Evolutionary conservation across 1,284 basidiomycete species (phyloP), one percentile per base, ranked within the genome.

Genomic region (Agroathelia rolfsii): DNA sequence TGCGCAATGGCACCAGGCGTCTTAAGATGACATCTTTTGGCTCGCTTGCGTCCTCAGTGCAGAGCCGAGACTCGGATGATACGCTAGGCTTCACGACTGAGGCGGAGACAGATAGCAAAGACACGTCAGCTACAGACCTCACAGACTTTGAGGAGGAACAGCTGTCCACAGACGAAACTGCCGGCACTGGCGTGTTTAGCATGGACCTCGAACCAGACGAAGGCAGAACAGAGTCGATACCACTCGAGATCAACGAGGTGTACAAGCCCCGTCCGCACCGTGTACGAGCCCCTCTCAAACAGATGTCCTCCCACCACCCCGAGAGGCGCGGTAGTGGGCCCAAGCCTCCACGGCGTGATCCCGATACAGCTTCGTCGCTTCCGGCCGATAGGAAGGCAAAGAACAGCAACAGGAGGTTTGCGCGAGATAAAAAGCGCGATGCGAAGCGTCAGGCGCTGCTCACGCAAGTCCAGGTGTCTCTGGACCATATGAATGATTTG

Each of bases 221-320:
- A 0, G 59, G 61, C 30, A 41, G 48, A 6, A 47, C 47, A 49
- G 26, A 39, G 38, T 51, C 60, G 9, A 51, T 75, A 33, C 70
- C 73, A 45, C 64, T 84, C 36, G 76, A 78, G 46, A 82, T 82
- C 29, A 56, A 68, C 1, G 63, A 71, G 1, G 79, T 83, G 3
- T 80, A 71, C 56, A 82, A 82, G 44, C 79, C 79, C 3, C 69
- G 76, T 3, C 76, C 78, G 2, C 54, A 68, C 41, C 72, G 69
- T 36, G 61, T 62, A 11, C 68, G 69, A 50, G 51, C 30, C 49
- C 49, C 20, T 3, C 24, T 12, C 26, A 35, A 19, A 15, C 38
- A 39, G 21, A 19, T 31, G 16, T 2, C 48, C 41, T 33, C 37
- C 43, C 8, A 49, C 50, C 26, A n/a, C n/a, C n/a, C n/a, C n/a